Evolutionary conservation across 208 protist genomes (phyloP), one percentile per base, ranked within the genome.

Genomic region (Acanthamoeba sp.): DNA sequence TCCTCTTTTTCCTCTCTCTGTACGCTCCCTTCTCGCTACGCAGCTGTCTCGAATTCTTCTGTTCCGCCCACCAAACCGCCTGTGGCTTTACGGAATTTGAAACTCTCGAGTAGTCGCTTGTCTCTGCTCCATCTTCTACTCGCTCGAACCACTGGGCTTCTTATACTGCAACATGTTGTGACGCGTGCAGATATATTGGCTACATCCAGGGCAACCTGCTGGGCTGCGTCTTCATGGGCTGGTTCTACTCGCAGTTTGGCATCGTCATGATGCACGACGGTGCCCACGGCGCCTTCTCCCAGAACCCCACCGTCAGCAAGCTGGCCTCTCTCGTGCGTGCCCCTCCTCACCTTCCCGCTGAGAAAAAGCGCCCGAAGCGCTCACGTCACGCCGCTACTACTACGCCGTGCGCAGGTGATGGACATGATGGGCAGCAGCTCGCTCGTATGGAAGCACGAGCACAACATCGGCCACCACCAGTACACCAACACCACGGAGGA

Each of bases 381-480:
- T n/a, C n/a, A n/a, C n/a, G n/a, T n/a, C n/a, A n/a, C n/a, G n/a
- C n/a, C n/a, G n/a, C n/a, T n/a, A n/a, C n/a, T n/a, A n/a, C n/a
- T n/a, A n/a, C n/a, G n/a, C n/a, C n/a, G n/a, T n/a, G n/a, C n/a
- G 62, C 62, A 71, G 62, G 62, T 84, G 38, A 84, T 84, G 73
- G 73, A 84, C 73, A 5, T 84, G 38, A 84, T 84, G 73, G 73
- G 73, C 9, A 52, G 38, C 73, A 84, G 73, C 73, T 84, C 73
- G 38, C 42, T 84, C 18, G 73, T 84, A 14, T 84, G 73, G 73
- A 84, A 84, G 73, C 73, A 84, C 38, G 73, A 84, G 73, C 73
- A 84, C 73, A 84, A 84, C 73, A 84, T 84, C n/a, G 73, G 73
- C 12, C 73, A 84, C 73, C 73, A 84, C 38, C 73, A 84, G 73